Conservation (phyloP, 2,329 filamentous ascomycete species). For the Seiridium cupressi region DNA sequence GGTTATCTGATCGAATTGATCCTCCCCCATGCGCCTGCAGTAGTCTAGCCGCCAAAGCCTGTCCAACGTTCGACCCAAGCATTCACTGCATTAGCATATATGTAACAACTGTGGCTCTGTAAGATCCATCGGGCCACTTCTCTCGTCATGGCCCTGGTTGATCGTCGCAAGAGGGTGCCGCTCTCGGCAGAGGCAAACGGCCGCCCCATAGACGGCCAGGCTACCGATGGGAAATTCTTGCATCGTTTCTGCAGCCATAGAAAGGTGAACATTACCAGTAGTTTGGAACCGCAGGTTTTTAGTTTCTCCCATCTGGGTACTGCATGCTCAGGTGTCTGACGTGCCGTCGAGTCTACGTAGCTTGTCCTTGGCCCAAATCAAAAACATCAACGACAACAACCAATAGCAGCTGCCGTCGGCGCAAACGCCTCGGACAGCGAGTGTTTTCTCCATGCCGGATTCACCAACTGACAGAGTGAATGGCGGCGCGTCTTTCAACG, state of each 20-base stretch:
- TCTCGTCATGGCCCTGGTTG: slow-evolving; percentile 3
- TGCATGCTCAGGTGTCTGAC: not conserved
- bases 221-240: not conserved
- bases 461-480: not conserved
- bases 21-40: not conserved
- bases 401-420: not conserved
- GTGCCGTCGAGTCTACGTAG: not conserved
- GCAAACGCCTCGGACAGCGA: not conserved
- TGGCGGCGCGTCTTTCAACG: not conserved
- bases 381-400: not conserved
- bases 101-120: not conserved
- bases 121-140: not conserved
- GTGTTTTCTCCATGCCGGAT: not conserved
- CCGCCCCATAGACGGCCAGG: not conserved
- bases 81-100: not conserved
- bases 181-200: slow-evolving; percentile 1
- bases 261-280: not conserved
- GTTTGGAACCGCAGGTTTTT: not conserved
- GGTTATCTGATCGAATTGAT: slow-evolving; percentile 7
- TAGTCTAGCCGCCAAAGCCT: not conserved
- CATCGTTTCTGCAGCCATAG: not conserved
- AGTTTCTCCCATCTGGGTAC: not conserved
- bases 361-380: not conserved
- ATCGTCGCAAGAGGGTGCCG: not conserved
- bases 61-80: not conserved